These are phyloP conservation scores for Paracorniculantispora psalliotae DNA, from an alignment of 2,329 filamentous ascomycete species.

Conservation along the genomic window DNA sequence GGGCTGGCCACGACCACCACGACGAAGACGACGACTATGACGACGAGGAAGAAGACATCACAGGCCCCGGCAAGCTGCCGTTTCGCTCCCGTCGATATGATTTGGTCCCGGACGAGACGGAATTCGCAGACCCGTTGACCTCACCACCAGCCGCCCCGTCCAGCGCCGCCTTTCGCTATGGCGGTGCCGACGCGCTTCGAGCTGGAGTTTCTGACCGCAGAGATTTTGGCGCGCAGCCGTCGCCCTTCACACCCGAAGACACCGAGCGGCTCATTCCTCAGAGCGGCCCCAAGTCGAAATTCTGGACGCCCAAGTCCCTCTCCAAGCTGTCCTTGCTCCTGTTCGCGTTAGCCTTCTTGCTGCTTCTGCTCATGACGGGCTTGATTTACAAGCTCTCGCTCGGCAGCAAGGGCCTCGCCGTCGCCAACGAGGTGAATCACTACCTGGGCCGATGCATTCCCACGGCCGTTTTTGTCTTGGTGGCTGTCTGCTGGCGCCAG, in stretches of 20 bases:
- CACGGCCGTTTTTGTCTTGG: slow-evolving; percentile 23
- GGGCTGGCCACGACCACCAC: too few relatives aligned
- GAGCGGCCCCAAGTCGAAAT: background rate
- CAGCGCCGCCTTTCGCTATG: background rate
- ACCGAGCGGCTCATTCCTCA: background rate
- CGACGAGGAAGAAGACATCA: background rate
- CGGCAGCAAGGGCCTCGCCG: slow-evolving; percentile 18
- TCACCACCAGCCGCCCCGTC: background rate
- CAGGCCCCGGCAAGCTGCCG: background rate
- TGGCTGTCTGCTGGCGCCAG: slow-evolving; percentile 26
- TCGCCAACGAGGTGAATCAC: slow-evolving; percentile 18
- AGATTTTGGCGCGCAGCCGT: background rate
- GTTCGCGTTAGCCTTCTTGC: slow-evolving; percentile 18
- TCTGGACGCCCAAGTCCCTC: slow-evolving; percentile 21
- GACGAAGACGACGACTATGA: background rate
- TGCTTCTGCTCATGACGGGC: slow-evolving; percentile 19
- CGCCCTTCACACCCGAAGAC: background rate
- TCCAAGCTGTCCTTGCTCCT: slow-evolving; percentile 17
- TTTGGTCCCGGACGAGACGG: background rate
- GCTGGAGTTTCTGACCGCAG: background rate
- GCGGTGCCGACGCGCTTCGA: background rate
- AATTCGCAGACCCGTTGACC: background rate
- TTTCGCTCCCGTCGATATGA: background rate
- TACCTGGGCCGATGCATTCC: slow-evolving; percentile 23
- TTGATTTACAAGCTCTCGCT: slow-evolving; percentile 20